Percentiles rank a stretch among this genome's conserved stretches.
Conservation (phyloP, 495 filamentous ascomycete species). For the Aspergillus sclerotiicarbonarius region DNA sequence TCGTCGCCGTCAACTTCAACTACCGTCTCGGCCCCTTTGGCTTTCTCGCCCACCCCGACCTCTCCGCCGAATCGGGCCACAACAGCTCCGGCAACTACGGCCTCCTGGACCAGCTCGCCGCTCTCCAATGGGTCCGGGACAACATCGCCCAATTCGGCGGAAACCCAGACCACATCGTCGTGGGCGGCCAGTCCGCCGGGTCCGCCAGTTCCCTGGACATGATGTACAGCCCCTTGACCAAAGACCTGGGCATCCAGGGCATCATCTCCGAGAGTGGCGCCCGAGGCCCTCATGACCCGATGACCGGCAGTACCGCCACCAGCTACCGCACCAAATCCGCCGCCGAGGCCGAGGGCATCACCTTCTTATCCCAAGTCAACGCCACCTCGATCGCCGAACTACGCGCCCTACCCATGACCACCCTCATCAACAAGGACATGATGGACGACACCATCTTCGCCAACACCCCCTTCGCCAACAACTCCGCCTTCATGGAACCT, state of each 20-base stretch:
- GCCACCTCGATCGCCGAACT: conserved; percentile 3
- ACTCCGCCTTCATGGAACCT: conserved; percentile 6
- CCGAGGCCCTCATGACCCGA: conserved; percentile 9
- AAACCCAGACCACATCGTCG: conserved; percentile 37
- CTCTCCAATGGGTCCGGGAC: conserved; percentile 44
- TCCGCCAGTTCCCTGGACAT: conserved; percentile 33
- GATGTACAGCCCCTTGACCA: conserved; percentile 12
- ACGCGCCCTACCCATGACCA: background rate
- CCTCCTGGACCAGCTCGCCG: conserved; percentile 37
- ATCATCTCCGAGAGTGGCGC: conserved; percentile 18
- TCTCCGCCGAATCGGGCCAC: conserved; percentile 22
- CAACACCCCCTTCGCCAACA: conserved; percentile 9
- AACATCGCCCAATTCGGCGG: conserved; percentile 46
- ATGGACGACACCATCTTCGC: conserved; percentile 6
- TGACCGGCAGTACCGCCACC: conserved; percentile 8
- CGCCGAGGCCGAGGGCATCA: conserved; percentile 13
- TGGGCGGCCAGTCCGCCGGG: conserved; percentile 47
- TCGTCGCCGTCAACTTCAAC: conserved; percentile 22
- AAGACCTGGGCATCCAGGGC: background rate
- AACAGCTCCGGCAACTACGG: conserved; percentile 37
- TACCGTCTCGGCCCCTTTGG: conserved; percentile 33
- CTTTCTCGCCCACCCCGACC: conserved; percentile 27
- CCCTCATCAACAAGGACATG: background rate
- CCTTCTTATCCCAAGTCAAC: conserved; percentile 3
- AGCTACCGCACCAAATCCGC: conserved; percentile 9